These are phyloP conservation scores for Naganishia cerealis DNA, from an alignment of 1,284 basidiomycete genomes.

Conservation along the genomic window DNA sequence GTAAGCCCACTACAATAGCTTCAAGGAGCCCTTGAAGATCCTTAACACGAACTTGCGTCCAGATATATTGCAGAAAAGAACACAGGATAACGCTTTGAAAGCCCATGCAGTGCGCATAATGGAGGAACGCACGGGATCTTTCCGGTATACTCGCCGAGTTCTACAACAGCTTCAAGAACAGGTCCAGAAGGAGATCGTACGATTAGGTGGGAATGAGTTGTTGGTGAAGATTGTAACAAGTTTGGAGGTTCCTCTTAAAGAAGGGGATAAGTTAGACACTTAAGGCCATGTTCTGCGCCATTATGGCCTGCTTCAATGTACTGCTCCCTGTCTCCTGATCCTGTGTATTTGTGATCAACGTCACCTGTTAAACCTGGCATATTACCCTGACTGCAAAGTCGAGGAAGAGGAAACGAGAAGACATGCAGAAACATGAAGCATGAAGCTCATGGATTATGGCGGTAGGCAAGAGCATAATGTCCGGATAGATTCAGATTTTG, in stretches of 20 bases:
- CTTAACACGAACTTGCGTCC: not conserved
- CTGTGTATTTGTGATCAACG: too few species aligned
- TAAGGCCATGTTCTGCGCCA: not conserved
- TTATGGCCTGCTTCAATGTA: not conserved
- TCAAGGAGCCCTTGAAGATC: not conserved
- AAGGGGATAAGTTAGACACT: not conserved
- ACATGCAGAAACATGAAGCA: not conserved
- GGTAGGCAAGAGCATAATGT: not conserved
- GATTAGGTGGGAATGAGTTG: conserved; percentile 48
- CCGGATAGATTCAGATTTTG: conserved; percentile 2
- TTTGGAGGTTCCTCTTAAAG: conserved; percentile 35
- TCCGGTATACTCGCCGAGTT: conserved; percentile 70
- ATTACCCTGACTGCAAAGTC: too few species aligned
- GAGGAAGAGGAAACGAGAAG: not conserved
- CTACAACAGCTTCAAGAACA: conserved; percentile 60
- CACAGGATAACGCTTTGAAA: conserved; percentile 75
- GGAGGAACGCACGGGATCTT: conserved; percentile 67
- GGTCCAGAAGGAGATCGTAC: conserved; percentile 48
- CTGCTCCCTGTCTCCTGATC: too few species aligned
- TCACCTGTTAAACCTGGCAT: too few species aligned
- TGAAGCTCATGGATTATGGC: not conserved
- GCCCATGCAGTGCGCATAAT: conserved; percentile 76
- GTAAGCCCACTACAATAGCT: conserved; percentile 57
- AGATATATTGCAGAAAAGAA: conserved; percentile 87
- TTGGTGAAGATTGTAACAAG: conserved; percentile 46